Evolutionary conservation across 345 rosid genomes (phyloP).

Genomic region (Salix viminalis): DNA sequence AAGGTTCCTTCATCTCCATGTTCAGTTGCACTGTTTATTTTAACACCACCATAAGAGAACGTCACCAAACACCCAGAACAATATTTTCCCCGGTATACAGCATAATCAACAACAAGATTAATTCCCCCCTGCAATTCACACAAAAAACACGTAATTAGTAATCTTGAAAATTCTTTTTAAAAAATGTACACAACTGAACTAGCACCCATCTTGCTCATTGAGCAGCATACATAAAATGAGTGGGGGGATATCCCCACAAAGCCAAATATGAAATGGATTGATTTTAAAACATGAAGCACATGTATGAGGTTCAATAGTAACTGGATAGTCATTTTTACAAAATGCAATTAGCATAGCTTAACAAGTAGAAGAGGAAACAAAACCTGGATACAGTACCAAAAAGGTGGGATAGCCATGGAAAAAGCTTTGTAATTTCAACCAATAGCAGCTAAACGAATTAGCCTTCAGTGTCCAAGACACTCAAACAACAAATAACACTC

Average conservation of each 20-base stretch:
- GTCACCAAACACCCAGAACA: constrained; percentile 42
- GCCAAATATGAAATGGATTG: background rate
- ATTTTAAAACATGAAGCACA: background rate
- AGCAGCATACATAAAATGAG: background rate
- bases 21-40: constrained; percentile 37
- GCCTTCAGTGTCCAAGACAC: background rate
- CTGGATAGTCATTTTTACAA: background rate
- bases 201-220: constrained; percentile 10
- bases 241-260: background rate
- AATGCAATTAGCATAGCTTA: background rate
- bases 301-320: background rate
- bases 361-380: background rate
- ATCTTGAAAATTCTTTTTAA: background rate
- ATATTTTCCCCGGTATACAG: constrained; percentile 38
- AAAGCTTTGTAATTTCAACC: background rate
- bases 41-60: constrained; percentile 55
- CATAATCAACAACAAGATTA: constrained; percentile 54
- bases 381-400: background rate
- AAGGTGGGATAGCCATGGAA: background rate
- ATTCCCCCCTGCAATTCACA: constrained; percentile 49
- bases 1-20: constrained; percentile 35
- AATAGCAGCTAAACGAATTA: background rate
- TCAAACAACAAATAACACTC: background rate
- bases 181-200: background rate
- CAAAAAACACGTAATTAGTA: constrained; percentile 17